Evolutionary conservation across 176 grass and related monocot genomes (phyloP).

Genomic region (Juncus effusus): DNA sequence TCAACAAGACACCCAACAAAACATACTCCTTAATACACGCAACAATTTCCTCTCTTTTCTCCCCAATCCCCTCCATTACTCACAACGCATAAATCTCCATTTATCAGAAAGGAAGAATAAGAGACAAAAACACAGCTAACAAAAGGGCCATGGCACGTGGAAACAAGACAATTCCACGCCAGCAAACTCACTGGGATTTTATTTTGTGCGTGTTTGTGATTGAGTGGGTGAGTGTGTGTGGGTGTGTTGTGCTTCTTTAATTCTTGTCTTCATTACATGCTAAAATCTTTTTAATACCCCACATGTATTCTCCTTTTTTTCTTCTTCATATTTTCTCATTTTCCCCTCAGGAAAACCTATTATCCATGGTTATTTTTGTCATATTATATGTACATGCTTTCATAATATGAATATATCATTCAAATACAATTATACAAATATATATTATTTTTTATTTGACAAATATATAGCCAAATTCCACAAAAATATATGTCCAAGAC

Average conservation of each 20-base stretch:
- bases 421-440: too few relatives aligned
- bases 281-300: conserved; percentile 35
- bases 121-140: conserved; percentile 19
- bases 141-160: conserved; percentile 34
- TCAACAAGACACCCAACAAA: too few relatives aligned
- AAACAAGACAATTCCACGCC: conserved; percentile 26
- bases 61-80: not conserved
- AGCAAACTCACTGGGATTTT: conserved; percentile 40
- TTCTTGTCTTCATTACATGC: conserved; percentile 49
- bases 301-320: not conserved
- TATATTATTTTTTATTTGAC: too few relatives aligned
- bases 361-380: too few relatives aligned
- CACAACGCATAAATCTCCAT: not conserved
- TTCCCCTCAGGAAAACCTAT: not conserved
- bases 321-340: not conserved
- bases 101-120: conserved; percentile 12
- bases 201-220: not conserved
- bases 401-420: too few relatives aligned
- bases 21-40: too few relatives aligned
- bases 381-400: too few relatives aligned
- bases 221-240: conserved; percentile 29
- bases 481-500: too few relatives aligned
- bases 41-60: not conserved
- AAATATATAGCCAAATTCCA: too few relatives aligned
- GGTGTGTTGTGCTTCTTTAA: conserved; percentile 33